Conservation (phyloP, 306 rosid species). For the Dalbergia cochinchinensis region DNA sequence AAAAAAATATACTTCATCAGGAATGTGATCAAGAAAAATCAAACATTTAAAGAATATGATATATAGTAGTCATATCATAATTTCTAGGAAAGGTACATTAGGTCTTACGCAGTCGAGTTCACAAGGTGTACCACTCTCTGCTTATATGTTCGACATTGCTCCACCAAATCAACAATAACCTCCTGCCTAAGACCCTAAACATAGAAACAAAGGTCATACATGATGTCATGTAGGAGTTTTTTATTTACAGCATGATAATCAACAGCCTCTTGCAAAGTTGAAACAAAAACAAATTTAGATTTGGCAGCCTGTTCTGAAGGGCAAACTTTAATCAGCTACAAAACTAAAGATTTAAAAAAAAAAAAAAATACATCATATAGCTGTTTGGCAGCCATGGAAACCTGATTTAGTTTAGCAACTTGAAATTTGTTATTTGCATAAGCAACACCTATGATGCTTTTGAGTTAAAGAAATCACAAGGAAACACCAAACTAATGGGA, state of each 20-base stretch:
- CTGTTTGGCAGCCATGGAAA: background rate
- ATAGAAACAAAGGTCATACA: constrained; percentile 38
- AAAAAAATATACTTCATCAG: background rate
- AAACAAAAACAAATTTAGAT: constrained; percentile 23
- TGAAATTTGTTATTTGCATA: background rate
- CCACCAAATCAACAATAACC: constrained; percentile 94
- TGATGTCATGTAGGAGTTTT: background rate
- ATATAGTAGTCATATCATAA: constrained; percentile 9
- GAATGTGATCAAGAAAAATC: constrained; percentile 3
- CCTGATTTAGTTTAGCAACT: background rate
- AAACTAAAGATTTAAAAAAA: constrained; percentile 16
- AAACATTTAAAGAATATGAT: constrained; percentile 13
- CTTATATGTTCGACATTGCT: constrained; percentile 88
- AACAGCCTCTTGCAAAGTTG: background rate
- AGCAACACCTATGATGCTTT: too few relatives aligned
- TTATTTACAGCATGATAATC: background rate
- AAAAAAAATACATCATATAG: background rate
- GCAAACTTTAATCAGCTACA: constrained; percentile 19
- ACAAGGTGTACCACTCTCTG: constrained; percentile 99
- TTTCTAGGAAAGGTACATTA: constrained; percentile 28
- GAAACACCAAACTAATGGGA: constrained; percentile 15
- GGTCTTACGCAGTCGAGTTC: constrained; percentile 91
- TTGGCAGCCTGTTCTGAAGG: background rate
- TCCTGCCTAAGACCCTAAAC: constrained; percentile 94
- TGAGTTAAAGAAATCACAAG: background rate